Conservation (phyloP, 2,329 filamentous ascomycete species). For the Orbilia javanica region DNA sequence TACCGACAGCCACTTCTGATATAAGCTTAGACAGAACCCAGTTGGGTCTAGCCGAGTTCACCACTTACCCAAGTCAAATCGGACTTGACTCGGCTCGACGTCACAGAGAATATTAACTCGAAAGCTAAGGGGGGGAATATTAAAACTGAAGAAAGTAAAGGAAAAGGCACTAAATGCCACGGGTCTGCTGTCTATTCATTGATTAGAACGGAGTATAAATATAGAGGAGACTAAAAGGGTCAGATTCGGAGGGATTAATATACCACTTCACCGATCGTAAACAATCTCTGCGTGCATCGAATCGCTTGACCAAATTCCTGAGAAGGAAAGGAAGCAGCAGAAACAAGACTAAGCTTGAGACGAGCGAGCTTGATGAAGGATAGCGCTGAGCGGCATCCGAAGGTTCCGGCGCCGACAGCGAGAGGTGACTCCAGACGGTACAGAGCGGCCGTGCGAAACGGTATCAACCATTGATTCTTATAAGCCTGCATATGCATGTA, state of each 20-base stretch:
- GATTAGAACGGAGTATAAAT: neutral
- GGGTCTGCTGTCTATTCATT: neutral
- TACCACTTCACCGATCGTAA: neutral
- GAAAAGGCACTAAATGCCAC: neutral
- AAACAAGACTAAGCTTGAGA: neutral
- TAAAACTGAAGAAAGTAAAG: neutral
- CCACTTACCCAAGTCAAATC: neutral
- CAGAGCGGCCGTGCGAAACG: neutral
- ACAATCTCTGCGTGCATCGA: neutral
- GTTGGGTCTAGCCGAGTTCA: neutral
- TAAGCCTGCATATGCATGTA: neutral
- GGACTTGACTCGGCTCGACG: neutral
- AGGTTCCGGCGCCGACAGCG: slow-evolving; percentile 53
- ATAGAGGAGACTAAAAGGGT: neutral
- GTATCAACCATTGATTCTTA: neutral
- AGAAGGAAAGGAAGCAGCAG: neutral
- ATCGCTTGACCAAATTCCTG: too few relatives aligned
- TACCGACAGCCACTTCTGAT: slow-evolving; percentile 24
- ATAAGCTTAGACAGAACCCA: slow-evolving; percentile 4
- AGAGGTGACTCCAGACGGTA: neutral
- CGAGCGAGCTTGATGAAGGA: slow-evolving; percentile 2
- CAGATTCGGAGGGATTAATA: neutral
- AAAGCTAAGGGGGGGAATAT: too few relatives aligned
- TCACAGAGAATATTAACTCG: too few relatives aligned
- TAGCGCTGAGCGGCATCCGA: slow-evolving; percentile 38